These are phyloP conservation scores for Neurospora sp. DNA, from an alignment of 495 filamentous ascomycete species.

Conservation along the genomic window DNA sequence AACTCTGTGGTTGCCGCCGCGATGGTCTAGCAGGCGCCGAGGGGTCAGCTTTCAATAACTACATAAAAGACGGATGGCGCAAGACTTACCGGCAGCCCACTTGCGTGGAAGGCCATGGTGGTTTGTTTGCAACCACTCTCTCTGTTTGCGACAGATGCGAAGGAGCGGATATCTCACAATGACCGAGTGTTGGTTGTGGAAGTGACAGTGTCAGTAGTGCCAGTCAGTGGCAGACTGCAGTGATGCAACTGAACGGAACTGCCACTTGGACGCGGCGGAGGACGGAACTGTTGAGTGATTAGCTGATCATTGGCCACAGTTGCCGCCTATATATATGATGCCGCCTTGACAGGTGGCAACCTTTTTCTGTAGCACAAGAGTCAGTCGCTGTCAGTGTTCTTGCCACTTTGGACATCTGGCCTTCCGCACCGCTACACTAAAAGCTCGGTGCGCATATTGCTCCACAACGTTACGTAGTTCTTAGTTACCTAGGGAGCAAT, in stretches of 20 bases:
- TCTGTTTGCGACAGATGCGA: conserved; percentile 1
- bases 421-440: background rate
- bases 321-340: background rate
- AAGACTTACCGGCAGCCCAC: conserved; percentile 31
- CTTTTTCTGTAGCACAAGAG: background rate
- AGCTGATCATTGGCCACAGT: conserved; percentile 2
- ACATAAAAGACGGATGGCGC: background rate
- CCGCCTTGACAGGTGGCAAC: background rate
- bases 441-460: background rate
- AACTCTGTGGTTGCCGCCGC: conserved; percentile 41
- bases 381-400: background rate
- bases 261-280: background rate
- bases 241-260: conserved; percentile 2
- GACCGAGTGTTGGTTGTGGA: conserved; percentile 1
- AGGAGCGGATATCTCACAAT: background rate
- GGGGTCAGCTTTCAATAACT: background rate
- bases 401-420: background rate
- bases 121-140: conserved; percentile 7
- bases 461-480: background rate
- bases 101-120: conserved; percentile 33
- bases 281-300: conserved; percentile 1
- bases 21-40: conserved; percentile 25
- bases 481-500: background rate
- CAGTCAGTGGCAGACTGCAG: conserved; percentile 2
- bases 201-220: background rate